phyloP scores from a whole-genome alignment of 345 rosid species.

The Reutealis trisperma region DNA sequence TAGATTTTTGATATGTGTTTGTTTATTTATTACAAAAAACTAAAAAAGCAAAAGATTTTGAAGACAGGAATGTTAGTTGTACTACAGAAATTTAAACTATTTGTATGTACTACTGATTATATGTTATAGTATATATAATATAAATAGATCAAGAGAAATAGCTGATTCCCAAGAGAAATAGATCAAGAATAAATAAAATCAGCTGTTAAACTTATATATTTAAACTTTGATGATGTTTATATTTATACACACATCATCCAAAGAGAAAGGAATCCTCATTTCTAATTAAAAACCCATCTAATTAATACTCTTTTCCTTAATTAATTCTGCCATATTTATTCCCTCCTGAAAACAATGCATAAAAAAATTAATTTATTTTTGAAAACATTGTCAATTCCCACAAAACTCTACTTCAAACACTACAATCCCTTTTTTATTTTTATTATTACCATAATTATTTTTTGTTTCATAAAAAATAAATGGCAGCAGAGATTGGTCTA shows the following conservation, averaged over 20 bases:
- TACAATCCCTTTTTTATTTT: too few relatives aligned
- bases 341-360: slow-evolving; percentile 37
- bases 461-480: too few relatives aligned
- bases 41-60: background rate
- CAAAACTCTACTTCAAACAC: background rate
- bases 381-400: slow-evolving; percentile 16
- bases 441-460: too few relatives aligned
- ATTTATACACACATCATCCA: background rate
- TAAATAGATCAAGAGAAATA: background rate
- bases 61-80: slow-evolving; percentile 21
- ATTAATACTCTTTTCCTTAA: background rate
- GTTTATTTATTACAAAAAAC: too few relatives aligned
- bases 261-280: slow-evolving; percentile 18
- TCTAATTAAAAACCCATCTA: slow-evolving; percentile 10
- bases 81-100: slow-evolving; percentile 16
- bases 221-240: slow-evolving; percentile 7
- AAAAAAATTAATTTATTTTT: slow-evolving; percentile 1
- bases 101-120: background rate
- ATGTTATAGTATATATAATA: too few relatives aligned
- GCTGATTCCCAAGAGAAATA: slow-evolving; percentile 28
- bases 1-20: slow-evolving; percentile 6
- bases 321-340: slow-evolving; percentile 21
- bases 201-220: slow-evolving; percentile 1
- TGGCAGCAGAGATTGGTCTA: background rate
- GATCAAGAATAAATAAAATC: slow-evolving; percentile 21